Conservation (phyloP, 2,329 filamentous ascomycete species). For the Ceratocystis huliohia region DNA sequence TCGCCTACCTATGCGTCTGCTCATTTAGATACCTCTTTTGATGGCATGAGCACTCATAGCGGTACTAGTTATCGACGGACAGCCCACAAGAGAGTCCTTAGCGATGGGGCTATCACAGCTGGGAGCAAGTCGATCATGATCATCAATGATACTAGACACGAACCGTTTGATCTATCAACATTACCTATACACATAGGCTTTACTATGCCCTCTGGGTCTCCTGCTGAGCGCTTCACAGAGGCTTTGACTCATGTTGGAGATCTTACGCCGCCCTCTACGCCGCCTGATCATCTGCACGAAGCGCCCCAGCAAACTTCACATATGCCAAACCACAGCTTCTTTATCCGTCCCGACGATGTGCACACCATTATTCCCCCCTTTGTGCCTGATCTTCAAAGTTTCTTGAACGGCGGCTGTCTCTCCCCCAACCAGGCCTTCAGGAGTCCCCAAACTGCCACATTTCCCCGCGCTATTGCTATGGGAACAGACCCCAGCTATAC, state of each 20-base stretch:
- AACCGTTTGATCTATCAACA: constrained; percentile 36
- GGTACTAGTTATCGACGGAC: constrained; percentile 15
- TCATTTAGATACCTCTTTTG: constrained; percentile 33
- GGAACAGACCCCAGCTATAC: not conserved
- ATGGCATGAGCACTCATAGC: constrained; percentile 31
- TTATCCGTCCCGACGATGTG: constrained; percentile 9
- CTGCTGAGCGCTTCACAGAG: constrained; percentile 43
- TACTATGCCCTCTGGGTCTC: constrained; percentile 29
- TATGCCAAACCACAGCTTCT: constrained; percentile 36
- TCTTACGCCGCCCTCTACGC: constrained; percentile 49
- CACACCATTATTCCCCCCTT: constrained; percentile 36
- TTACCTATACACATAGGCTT: constrained; percentile 35
- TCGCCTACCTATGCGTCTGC: not conserved
- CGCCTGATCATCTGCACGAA: constrained; percentile 35
- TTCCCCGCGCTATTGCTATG: constrained; percentile 13
- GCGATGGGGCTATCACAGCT: constrained; percentile 51
- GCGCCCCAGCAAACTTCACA: constrained; percentile 45
- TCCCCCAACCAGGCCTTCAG: constrained; percentile 19
- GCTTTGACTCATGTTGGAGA: constrained; percentile 39
- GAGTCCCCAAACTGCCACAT: constrained; percentile 16
- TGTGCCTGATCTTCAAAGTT: constrained; percentile 34
- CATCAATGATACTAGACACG: constrained; percentile 49
- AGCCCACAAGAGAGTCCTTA: constrained; percentile 31
- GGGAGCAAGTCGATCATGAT: constrained; percentile 90
- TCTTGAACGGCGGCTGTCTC: constrained; percentile 18